These are phyloP conservation scores for Endocalyx cinctus DNA, from an alignment of 2,329 filamentous ascomycete species.

Conservation along the genomic window DNA sequence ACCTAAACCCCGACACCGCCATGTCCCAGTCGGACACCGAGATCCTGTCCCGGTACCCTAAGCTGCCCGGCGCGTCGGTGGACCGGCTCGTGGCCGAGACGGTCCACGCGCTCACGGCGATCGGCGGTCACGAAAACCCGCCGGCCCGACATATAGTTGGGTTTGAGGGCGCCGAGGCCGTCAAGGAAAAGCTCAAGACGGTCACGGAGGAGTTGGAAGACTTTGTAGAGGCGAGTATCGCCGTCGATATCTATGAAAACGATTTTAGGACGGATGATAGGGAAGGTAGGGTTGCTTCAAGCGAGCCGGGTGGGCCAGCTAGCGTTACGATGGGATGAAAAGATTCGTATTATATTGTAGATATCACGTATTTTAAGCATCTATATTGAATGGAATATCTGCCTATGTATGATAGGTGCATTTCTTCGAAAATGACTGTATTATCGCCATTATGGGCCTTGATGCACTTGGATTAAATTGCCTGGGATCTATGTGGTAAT, in stretches of 20 bases:
- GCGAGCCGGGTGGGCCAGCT: constrained; percentile 11
- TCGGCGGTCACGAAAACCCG: constrained; percentile 93
- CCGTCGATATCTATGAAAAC: constrained; percentile 70
- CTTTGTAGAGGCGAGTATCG: constrained; percentile 83
- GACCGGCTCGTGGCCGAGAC: constrained; percentile 81
- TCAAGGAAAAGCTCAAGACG: constrained; percentile 94
- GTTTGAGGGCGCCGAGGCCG: constrained; percentile 77
- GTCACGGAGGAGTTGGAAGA: constrained; percentile 95
- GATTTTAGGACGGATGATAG: constrained; percentile 49
- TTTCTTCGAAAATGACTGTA: too few relatives aligned
- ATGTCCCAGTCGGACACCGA: constrained; percentile 36
- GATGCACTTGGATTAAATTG: too few relatives aligned
- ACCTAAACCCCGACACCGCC: constrained; percentile 65
- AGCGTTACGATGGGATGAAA: constrained; percentile 8
- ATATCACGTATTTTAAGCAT: too few relatives aligned
- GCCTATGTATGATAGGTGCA: too few relatives aligned
- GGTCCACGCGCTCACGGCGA: constrained; percentile 83
- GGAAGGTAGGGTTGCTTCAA: constrained; percentile 28
- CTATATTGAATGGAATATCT: too few relatives aligned
- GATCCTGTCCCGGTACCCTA: constrained; percentile 67
- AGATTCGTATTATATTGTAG: too few relatives aligned
- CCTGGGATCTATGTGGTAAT: too few relatives aligned
- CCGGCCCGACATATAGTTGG: constrained; percentile 93
- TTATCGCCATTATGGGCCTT: too few relatives aligned
- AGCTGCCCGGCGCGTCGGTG: constrained; percentile 61